phyloP scores from a whole-genome alignment of 768 basidiomycete species.

The Gloeophyllum trabeum region DNA sequence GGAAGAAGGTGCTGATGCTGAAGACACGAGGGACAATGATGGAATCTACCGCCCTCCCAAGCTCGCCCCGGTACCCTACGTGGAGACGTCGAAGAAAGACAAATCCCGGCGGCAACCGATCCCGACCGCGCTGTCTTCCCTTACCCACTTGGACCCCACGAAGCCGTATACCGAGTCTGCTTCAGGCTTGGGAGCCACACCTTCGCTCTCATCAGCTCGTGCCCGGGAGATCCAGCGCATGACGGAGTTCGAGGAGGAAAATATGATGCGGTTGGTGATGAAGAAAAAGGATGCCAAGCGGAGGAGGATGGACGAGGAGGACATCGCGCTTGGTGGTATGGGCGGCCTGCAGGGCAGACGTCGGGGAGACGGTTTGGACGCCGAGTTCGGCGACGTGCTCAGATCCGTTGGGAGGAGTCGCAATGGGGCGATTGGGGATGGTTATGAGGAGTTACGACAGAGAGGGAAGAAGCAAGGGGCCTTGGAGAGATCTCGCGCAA shows the following conservation, averaged over 20 bases:
- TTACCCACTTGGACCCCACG: conserved; percentile 38
- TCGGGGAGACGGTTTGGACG: conserved; percentile 62
- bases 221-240: conserved; percentile 73
- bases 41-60: conserved; percentile 79
- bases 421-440: conserved; percentile 42
- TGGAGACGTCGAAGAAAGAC: conserved; percentile 39
- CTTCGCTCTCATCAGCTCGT: conserved; percentile 50
- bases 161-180: conserved; percentile 64
- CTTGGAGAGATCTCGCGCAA: conserved; percentile 44
- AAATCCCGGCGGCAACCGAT: conserved; percentile 39
- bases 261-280: conserved; percentile 84
- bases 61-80: conserved; percentile 83
- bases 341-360: conserved; percentile 29
- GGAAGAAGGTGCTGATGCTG: conserved; percentile 10
- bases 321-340: conserved; percentile 76
- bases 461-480: conserved; percentile 53
- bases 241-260: conserved; percentile 88
- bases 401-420: conserved; percentile 40
- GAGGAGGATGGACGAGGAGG: conserved; percentile 72
- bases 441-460: conserved; percentile 72
- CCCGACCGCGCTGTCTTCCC: conserved; percentile 51
- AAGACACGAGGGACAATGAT: conserved; percentile 18
- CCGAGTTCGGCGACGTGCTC: conserved; percentile 78
- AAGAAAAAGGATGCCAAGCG: conserved; percentile 76
- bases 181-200: conserved; percentile 56